Evolutionary conservation across 2,329 filamentous ascomycete genomes (phyloP).

Genomic region (Arthrobotrys megalospora): DNA sequence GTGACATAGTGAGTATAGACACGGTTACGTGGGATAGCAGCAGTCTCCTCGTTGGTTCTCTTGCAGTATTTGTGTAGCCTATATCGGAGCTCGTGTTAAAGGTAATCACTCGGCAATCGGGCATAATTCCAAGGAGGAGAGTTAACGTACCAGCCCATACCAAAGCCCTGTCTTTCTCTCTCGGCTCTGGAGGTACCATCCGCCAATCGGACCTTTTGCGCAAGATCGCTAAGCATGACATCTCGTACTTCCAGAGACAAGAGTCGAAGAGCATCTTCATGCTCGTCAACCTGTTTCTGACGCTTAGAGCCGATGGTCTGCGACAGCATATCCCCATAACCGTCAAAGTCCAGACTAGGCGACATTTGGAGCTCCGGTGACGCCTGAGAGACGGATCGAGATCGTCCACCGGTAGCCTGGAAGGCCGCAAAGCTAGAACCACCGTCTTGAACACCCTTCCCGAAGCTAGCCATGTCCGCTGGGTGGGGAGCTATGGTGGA

Average conservation of each 20-base stretch:
- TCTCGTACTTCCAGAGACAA: constrained; percentile 63
- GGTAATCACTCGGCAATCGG: background rate
- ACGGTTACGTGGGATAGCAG: constrained; percentile 85
- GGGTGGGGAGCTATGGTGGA: constrained; percentile 49
- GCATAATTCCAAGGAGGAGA: constrained; percentile 3
- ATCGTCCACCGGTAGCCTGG: constrained; percentile 49
- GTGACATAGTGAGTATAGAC: constrained; percentile 97
- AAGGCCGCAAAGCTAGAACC: constrained; percentile 55
- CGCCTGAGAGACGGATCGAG: constrained; percentile 52
- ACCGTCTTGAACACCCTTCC: constrained; percentile 48
- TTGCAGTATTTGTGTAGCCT: constrained; percentile 65
- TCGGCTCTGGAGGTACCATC: constrained; percentile 76
- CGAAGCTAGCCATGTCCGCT: constrained; percentile 57
- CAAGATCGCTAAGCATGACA: constrained; percentile 63
- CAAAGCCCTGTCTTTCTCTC: constrained; percentile 86
- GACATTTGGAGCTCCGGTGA: constrained; percentile 58
- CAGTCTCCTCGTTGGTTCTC: constrained; percentile 63
- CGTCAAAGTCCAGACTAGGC: constrained; percentile 47
- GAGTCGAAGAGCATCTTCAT: constrained; percentile 64
- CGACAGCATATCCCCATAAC: constrained; percentile 55
- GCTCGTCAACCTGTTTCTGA: constrained; percentile 63
- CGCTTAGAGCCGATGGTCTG: constrained; percentile 52
- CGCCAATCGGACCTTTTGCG: constrained; percentile 63
- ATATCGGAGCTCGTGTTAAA: constrained; percentile 34
- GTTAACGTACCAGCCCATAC: constrained; percentile 83